Conservation (phyloP, 129 eudicot genomes). For the Helianthus tuberosus region DNA sequence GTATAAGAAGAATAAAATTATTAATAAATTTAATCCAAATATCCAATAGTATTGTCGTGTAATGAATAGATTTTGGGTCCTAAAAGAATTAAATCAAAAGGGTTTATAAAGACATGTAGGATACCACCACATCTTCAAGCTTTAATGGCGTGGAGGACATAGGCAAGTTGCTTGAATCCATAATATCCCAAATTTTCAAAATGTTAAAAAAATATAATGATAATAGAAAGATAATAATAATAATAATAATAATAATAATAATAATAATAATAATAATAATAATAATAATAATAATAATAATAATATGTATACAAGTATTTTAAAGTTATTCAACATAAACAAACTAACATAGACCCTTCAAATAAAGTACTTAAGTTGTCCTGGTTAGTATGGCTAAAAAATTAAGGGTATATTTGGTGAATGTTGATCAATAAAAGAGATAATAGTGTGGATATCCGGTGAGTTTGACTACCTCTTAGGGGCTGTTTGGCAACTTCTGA, state of each 20-base stretch:
- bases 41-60: background rate
- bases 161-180: slow-evolving; percentile 30
- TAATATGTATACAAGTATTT: background rate
- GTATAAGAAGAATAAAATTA: background rate
- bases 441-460: background rate
- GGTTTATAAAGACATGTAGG: slow-evolving; percentile 33
- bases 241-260: background rate
- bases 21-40: background rate
- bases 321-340: too few species aligned
- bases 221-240: too few species aligned
- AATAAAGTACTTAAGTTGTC: background rate
- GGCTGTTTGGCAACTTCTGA: too few species aligned
- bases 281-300: background rate
- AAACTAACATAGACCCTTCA: background rate
- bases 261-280: background rate
- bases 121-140: slow-evolving; percentile 31
- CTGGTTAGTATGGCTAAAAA: too few species aligned
- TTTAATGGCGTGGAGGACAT: slow-evolving; percentile 32
- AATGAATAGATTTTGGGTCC: slow-evolving; percentile 16
- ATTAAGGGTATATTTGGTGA: background rate
- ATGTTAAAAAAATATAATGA: background rate
- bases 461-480: too few species aligned
- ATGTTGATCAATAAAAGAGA: background rate
- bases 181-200: slow-evolving; percentile 2
- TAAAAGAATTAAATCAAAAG: slow-evolving; percentile 11